Percentiles rank a stretch among this genome's conserved stretches.
phyloP scores from a whole-genome alignment of 1,284 basidiomycete species.

The Ceratobasidium sp. region DNA sequence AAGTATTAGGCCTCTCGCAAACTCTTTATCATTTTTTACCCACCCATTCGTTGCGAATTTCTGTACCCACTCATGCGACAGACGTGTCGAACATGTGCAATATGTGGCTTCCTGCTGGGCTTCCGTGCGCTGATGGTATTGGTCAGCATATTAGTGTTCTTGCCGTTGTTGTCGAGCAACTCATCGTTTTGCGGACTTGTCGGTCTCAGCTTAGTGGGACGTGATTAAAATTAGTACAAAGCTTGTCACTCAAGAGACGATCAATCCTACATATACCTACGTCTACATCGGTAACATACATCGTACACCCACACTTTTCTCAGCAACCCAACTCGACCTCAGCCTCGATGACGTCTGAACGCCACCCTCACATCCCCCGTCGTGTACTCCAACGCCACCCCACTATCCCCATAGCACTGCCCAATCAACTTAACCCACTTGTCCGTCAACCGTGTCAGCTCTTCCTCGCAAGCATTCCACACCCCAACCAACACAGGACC shows the following conservation, averaged over 20 bases:
- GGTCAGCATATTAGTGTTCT: not conserved
- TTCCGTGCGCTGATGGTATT: not conserved
- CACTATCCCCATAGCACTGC: conserved; percentile 80
- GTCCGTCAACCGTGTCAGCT: conserved; percentile 77
- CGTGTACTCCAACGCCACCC: conserved; percentile 77
- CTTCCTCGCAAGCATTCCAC: conserved; percentile 89
- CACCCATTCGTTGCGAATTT: not conserved
- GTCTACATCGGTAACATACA: no score
- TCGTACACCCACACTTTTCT: no score
- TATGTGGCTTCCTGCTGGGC: no score
- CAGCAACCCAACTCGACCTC: not conserved
- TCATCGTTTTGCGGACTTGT: not conserved
- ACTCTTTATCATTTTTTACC: not conserved
- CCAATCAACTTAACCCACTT: conserved; percentile 73
- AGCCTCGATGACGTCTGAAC: conserved; percentile 71
- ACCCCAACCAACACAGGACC: conserved; percentile 82
- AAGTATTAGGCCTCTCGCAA: no score
- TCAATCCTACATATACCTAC: no score
- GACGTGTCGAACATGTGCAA: no score
- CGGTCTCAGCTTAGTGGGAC: not conserved
- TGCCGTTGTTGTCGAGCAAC: not conserved
- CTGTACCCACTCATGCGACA: no score
- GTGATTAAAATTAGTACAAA: not conserved
- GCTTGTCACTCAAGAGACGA: not conserved
- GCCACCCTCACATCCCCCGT: conserved; percentile 78